Base-by-base conservation (phyloP, 1,139 yeast genomes). In the Pneumocystis oryctolagi region DNA sequence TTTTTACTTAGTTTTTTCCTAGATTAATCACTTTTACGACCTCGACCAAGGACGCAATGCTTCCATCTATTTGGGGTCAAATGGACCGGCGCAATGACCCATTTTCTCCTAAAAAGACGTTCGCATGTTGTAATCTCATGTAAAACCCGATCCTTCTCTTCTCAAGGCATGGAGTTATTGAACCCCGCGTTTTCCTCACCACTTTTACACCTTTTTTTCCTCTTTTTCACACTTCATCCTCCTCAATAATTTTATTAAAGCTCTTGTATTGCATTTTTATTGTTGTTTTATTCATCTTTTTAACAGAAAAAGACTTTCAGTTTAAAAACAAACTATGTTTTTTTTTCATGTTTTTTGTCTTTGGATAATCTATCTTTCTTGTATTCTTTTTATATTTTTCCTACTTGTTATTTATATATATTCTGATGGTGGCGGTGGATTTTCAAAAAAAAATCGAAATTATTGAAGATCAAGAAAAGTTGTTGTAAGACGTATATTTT, bases 51-150 rank as follows among this genome's bases (percentile, higher is more conserved):
- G 69, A 67, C 58, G 62, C 60, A 35, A 67, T 67, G 69, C 60
- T 67, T 16, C 69, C 68, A 35, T 64, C 66, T 35, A 63, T 64
- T 30, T 67, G 68, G 69, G 68, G 69, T 6, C 62, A 63, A 53
- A 34, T 63, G 35, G 69, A 66, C 57, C 65, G 64, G 58, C 61
- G 61, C 12, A 67, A 66, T 16, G 69, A 67, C 57, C 68, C 69
- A 25, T 66, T 65, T 28, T 63, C 60, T 18, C 66, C 66, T 16
- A 63, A 59, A 39, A 40, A 53, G 39, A 58, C 62, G 14, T 35
- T 42, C 18, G 60, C 63, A 6, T 66, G 67, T 35, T 65, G 67
- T 35, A 56, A 31, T 60, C 28, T 39, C 8, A 57, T 57, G 59
- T 57, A 57, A 16, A 12, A 34, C 37, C 12, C 12, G 2, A 6